Base-by-base conservation (phyloP, 2,329 filamentous ascomycete genomes). In the Chaetomium globosum region DNA sequence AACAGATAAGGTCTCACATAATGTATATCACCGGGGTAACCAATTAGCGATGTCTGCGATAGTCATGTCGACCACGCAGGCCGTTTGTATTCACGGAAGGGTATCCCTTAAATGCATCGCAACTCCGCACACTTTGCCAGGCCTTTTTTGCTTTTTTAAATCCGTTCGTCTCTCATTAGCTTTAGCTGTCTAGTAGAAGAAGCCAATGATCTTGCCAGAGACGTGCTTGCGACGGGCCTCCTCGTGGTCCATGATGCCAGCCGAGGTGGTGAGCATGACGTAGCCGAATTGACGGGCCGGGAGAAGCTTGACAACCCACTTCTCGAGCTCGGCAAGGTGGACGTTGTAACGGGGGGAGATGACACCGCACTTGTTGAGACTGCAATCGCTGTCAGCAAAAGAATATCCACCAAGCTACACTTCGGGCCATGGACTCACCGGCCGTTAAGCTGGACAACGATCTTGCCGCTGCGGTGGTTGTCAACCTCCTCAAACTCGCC, bases 241-340 rank as follows among this genome's bases (percentile, higher is more conserved):
- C 87, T 99, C 95, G 86, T 99, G 95, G 86, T 99, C 95, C 94
- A 99, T 98, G 83, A 99, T 99, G 82, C 95, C 95, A 72, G 95
- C 93, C 68, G 93, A 97, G 83, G 95, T 99, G 82, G 95, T 99
- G 77, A 99, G 90, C 83, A 99, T 93, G 79, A 99, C 92, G 85
- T 93, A 97, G 79, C 95, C 95, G 87, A 99, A 99, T 85, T 99
- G 95, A 97, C 95, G 95, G 74, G 95, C 93, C 74, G 95, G 95
- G 72, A 99, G 89, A 79, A 99, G 91, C 89, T 96, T 96, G 85
- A 96, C 92, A 77, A 98, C 93, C 95, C 95, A 99, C 88, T 98
- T 97, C 92, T 99, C 95, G 79, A 99, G 88, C 77, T 99, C 95
- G 77, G 87, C 84, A 78, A 99, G 93, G 82, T 94, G 93, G 82